These are phyloP conservation scores for Fusarium napiforme DNA, from an alignment of 2,329 filamentous ascomycete species.

Conservation along the genomic window DNA sequence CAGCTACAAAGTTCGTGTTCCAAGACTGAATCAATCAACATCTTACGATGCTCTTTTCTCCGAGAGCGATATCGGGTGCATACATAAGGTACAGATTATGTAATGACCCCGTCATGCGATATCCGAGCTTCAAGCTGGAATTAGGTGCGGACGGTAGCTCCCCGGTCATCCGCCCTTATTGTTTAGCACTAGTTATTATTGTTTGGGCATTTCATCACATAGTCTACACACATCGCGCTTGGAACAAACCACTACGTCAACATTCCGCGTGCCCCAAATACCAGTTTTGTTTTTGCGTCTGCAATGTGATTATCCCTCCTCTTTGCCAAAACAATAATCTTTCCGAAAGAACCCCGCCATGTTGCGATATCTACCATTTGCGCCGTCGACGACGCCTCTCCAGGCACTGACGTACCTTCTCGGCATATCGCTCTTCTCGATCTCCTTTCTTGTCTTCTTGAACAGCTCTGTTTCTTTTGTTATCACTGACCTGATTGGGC, in stretches of 20 bases:
- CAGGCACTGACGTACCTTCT: constrained; percentile 81
- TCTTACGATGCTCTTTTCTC: background rate
- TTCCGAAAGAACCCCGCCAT: constrained; percentile 39
- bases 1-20: background rate
- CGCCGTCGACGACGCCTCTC: constrained; percentile 66
- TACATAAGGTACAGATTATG: constrained; percentile 24
- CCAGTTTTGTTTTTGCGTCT: constrained; percentile 3
- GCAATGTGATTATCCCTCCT: constrained; percentile 34
- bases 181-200: constrained; percentile 10
- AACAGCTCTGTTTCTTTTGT: constrained; percentile 88
- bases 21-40: background rate
- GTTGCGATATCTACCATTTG: constrained; percentile 66
- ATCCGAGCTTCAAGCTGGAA: constrained; percentile 27
- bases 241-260: constrained; percentile 34
- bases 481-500: constrained; percentile 82
- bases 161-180: background rate
- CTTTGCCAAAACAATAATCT: background rate
- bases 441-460: constrained; percentile 89
- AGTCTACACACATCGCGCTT: constrained; percentile 13
- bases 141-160: constrained; percentile 10
- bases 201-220: constrained; percentile 16
- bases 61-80: constrained; percentile 28
- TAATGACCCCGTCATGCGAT: constrained; percentile 37
- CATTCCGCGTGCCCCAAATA: constrained; percentile 11
- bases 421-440: constrained; percentile 85